Evolutionary conservation across 345 rosid genomes (phyloP).

Genomic region (Eucalyptus pauciflora): DNA sequence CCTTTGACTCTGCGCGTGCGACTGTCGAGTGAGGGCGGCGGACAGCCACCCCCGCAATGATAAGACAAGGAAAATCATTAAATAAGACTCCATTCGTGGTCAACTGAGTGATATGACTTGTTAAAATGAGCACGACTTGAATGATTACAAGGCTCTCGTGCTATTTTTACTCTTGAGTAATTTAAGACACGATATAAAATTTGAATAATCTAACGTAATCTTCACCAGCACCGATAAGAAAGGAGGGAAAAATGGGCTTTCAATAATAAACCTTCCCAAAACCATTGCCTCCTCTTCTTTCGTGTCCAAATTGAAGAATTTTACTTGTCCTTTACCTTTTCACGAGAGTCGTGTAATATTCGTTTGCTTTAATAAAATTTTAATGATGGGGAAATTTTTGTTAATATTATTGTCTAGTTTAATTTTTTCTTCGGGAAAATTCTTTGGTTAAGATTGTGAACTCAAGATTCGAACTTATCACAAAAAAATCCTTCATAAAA

Average conservation of each 20-base stretch:
- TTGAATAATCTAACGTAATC: neutral
- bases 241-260: neutral
- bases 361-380: too few relatives aligned
- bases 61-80: neutral
- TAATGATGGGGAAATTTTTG: too few relatives aligned
- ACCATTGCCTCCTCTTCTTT: too few relatives aligned
- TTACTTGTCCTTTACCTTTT: neutral
- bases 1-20: neutral
- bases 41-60: neutral
- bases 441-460: neutral
- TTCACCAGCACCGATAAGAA: neutral
- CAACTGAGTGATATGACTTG: neutral
- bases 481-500: neutral
- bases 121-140: neutral
- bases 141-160: neutral
- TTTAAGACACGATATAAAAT: neutral
- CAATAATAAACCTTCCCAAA: rapidly evolving
- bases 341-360: neutral
- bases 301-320: neutral
- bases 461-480: neutral
- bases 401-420: neutral
- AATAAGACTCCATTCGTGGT: neutral
- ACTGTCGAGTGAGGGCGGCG: neutral
- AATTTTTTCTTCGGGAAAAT: neutral
- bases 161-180: neutral